These are phyloP conservation scores for Iberis pinnata DNA, from an alignment of 345 rosid species.

Conservation along the genomic window DNA sequence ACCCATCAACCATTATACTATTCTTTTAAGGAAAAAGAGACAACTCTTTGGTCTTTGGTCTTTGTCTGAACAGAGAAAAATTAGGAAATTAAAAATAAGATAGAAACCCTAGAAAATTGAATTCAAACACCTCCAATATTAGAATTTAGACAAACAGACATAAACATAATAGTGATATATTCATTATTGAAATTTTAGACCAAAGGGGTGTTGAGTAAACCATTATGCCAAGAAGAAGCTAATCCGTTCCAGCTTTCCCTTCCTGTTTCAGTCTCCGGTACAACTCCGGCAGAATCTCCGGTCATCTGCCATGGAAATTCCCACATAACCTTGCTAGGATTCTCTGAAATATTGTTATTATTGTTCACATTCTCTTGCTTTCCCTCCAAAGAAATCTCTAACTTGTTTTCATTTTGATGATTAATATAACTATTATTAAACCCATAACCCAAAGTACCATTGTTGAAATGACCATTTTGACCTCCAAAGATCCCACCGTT, in stretches of 20 bases:
- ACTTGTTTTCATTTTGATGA: slow-evolving; percentile 25
- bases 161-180: no score
- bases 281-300: slow-evolving; percentile 38
- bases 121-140: slow-evolving; percentile 24
- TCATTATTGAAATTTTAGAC: no score
- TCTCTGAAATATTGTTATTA: slow-evolving; percentile 32
- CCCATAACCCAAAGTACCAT: slow-evolving; percentile 34
- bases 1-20: slow-evolving; percentile 32
- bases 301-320: slow-evolving; percentile 75
- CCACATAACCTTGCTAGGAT: slow-evolving; percentile 38
- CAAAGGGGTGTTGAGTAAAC: slow-evolving; percentile 46
- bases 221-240: slow-evolving; percentile 45
- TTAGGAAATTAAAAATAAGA: slow-evolving; percentile 20
- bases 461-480: slow-evolving; percentile 35
- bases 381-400: slow-evolving; percentile 37
- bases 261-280: slow-evolving; percentile 38
- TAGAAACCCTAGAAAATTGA: slow-evolving; percentile 20
- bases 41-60: slow-evolving; percentile 8
- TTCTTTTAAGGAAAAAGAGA: no score
- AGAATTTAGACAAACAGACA: no score
- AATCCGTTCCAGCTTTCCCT: slow-evolving; percentile 49
- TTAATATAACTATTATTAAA: slow-evolving; percentile 29
- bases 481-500: slow-evolving; percentile 40
- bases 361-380: slow-evolving; percentile 47
- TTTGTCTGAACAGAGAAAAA: slow-evolving; percentile 7